Evolutionary conservation across 2,329 filamentous ascomycete species (phyloP).

Genomic region (Fusarium gaditjirri): DNA sequence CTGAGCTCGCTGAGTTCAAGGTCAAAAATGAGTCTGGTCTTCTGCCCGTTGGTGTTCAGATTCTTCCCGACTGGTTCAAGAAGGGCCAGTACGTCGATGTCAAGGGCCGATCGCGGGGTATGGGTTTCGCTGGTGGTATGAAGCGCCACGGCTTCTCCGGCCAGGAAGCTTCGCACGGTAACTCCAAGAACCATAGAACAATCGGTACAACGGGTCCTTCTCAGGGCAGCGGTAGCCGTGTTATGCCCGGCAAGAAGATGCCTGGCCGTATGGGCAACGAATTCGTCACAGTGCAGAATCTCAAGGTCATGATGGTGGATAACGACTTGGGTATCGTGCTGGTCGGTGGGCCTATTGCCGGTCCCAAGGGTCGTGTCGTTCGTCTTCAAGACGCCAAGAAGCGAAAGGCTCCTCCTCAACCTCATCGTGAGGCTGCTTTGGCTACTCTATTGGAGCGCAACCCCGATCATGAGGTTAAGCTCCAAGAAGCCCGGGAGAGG

Average conservation of each 20-base stretch:
- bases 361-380: conserved; percentile 87
- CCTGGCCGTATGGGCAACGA: conserved; percentile 93
- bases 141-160: conserved; percentile 92
- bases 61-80: conserved; percentile 91
- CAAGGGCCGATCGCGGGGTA: conserved; percentile 80
- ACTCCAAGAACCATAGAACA: conserved; percentile 91
- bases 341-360: conserved; percentile 86
- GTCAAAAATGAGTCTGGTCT: conserved; percentile 80
- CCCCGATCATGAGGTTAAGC: conserved; percentile 56
- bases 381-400: conserved; percentile 91
- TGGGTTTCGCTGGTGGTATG: conserved; percentile 98
- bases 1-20: conserved; percentile 85
- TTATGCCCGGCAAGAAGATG: conserved; percentile 98
- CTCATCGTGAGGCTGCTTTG: conserved; percentile 60
- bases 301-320: conserved; percentile 90
- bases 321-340: conserved; percentile 87
- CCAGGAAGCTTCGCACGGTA: conserved; percentile 93
- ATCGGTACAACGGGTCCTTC: conserved; percentile 90
- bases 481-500: conserved; percentile 60
- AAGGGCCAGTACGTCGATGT: conserved; percentile 92
- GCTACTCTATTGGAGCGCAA: conserved; percentile 58
- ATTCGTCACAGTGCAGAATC: conserved; percentile 88
- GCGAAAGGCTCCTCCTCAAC: conserved; percentile 70
- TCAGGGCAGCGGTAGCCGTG: conserved; percentile 91
- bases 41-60: conserved; percentile 76